Percentiles rank a stretch among this genome's conserved stretches.
Conservation (phyloP, 2,329 filamentous ascomycete species). For the Verticillium nonalfalfae region DNA sequence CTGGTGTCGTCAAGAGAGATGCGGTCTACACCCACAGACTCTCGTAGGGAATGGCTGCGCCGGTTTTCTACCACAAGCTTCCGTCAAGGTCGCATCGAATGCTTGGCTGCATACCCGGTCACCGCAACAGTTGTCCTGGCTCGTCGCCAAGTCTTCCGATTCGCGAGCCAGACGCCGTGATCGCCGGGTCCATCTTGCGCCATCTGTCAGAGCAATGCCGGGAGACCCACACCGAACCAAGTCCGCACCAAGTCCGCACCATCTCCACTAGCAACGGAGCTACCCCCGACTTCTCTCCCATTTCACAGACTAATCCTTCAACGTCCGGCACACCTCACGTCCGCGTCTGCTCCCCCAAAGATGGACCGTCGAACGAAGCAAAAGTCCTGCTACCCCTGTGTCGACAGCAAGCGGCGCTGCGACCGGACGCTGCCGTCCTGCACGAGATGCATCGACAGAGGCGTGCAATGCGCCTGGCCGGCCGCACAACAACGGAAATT, state of each 20-base stretch:
- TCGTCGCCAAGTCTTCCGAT: background rate
- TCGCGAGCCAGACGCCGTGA: background rate
- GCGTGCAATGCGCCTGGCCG: constrained; percentile 3
- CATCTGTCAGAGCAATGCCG: background rate
- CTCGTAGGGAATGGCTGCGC: no score
- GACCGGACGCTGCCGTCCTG: constrained; percentile 5
- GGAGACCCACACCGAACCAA: background rate
- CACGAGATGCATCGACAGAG: constrained; percentile 4
- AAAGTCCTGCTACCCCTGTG: constrained; percentile 5
- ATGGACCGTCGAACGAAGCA: constrained; percentile 4
- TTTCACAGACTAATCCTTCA: background rate
- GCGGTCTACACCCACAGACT: no score
- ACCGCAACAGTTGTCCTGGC: no score
- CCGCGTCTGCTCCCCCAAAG: background rate
- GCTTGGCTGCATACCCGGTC: no score
- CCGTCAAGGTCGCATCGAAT: no score
- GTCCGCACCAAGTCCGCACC: background rate
- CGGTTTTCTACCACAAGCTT: no score
- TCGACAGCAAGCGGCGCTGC: constrained; percentile 4
- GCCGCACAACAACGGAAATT: background rate
- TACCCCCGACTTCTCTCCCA: background rate
- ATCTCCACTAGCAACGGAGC: background rate
- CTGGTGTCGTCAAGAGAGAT: no score
- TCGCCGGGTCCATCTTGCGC: background rate
- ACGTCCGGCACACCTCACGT: background rate